These are phyloP conservation scores for Aotearoamyces nothofagi DNA, from an alignment of 2,329 filamentous ascomycete genomes.

Conservation along the genomic window DNA sequence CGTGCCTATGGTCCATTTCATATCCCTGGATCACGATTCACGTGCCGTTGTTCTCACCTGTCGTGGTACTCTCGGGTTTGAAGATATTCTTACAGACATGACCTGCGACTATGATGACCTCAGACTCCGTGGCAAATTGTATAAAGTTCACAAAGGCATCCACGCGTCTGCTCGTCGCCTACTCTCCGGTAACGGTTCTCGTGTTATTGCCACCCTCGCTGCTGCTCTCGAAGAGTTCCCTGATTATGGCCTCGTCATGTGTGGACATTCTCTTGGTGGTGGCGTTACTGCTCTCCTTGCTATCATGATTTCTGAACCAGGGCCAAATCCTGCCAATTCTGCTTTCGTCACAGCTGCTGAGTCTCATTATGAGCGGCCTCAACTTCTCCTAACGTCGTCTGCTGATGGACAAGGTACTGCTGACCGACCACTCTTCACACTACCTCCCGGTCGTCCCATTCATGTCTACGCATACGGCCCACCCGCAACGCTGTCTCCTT, in stretches of 20 bases:
- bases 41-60: conserved; percentile 39
- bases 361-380: conserved; percentile 52
- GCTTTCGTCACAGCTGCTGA: conserved; percentile 42
- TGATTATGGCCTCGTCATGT: conserved; percentile 38
- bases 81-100: conserved; percentile 41
- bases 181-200: conserved; percentile 30
- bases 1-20: conserved; percentile 38
- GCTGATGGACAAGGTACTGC: conserved; percentile 20
- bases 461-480: conserved; percentile 71
- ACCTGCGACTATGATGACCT: conserved; percentile 39
- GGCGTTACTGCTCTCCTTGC: conserved; percentile 38
- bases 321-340: conserved; percentile 24
- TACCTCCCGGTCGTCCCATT: conserved; percentile 54
- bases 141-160: conserved; percentile 41
- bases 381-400: conserved; percentile 56
- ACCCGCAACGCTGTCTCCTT: conserved; percentile 55
- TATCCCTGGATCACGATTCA: conserved; percentile 39
- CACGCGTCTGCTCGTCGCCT: conserved; percentile 36
- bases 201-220: conserved; percentile 34
- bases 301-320: conserved; percentile 35
- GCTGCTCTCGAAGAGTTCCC: conserved; percentile 36
- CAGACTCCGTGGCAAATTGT: conserved; percentile 30
- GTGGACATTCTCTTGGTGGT: conserved; percentile 38
- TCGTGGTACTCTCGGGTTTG: conserved; percentile 38
- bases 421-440: conserved; percentile 24